Base-by-base conservation (phyloP, 148 eudicot species). In the Rhododendron vialii region DNA sequence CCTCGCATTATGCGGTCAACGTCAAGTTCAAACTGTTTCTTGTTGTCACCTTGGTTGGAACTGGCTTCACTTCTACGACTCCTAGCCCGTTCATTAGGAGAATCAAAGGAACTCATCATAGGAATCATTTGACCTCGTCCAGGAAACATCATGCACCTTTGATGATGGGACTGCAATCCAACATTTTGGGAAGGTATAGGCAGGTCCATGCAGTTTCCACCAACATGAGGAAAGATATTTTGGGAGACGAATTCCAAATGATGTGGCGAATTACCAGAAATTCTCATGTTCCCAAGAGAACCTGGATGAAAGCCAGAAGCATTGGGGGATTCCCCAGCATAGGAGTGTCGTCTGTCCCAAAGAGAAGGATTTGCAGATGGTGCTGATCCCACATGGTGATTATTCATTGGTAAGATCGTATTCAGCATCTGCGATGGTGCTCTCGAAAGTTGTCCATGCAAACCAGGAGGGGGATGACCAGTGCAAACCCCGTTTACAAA, bases 11-110 rank as follows among this genome's bases (percentile, higher is more conserved):
- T 96, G 69, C 94, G 91, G 47, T 93, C 98, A 81, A 96, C 45
- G 86, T 96, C 96, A 86, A 96, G 98, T 91, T 96, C 98, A 88
- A 90, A 96, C 82, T 92, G 98, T 57, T 92, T 96, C 90, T 92
- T 94, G 87, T 89, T 92, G 90, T 96, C 98, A 73, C 89, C 83
- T 87, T 88, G 95, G 85, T 80, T 85, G 35, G 93, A 92, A 89
- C 57, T 83, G 82, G 92, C 89, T 65, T 93, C 96, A 87, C 83
- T 91, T 88, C 98, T 92, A 53, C 92, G 94, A 50, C 84, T 85
- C 89, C 94, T 90, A 85, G 87, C 61, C 57, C 93, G 93, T 86
- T 94, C 98, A 85, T 86, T 91, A 30, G 94, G 87, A 86, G 92
- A 91, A 77, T 91, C 95, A 89, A 92, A 93, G 33, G 95, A 89